These are phyloP conservation scores for Suhomyces wounanorum DNA, from an alignment of 1,139 yeast species.

Conservation along the genomic window DNA sequence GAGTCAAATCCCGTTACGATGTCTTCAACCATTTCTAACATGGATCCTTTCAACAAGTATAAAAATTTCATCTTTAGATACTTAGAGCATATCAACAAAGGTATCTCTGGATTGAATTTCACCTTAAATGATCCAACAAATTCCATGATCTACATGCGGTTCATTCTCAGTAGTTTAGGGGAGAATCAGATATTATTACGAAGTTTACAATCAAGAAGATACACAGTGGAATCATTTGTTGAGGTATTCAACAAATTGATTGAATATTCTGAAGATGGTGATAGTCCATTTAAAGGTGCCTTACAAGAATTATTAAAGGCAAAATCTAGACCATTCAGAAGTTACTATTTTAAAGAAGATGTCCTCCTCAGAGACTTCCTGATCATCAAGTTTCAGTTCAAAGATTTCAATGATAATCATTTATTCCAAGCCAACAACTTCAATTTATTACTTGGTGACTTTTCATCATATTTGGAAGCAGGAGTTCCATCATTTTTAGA, in stretches of 20 bases:
- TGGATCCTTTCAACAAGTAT: conserved; percentile 18
- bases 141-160: conserved; percentile 37
- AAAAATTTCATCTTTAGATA: conserved; percentile 30
- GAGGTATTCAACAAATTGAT: conserved; percentile 30
- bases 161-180: conserved; percentile 57
- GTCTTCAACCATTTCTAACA: conserved; percentile 10
- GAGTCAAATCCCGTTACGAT: conserved; percentile 3
- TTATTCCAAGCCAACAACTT: conserved; percentile 35
- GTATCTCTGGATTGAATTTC: conserved; percentile 21
- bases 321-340: conserved; percentile 39
- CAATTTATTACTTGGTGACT: conserved; percentile 38
- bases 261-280: conserved; percentile 13
- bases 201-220: conserved; percentile 35
- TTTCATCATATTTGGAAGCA: conserved; percentile 19
- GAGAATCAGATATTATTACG: conserved; percentile 45
- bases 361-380: conserved; percentile 60
- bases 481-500: conserved; percentile 34
- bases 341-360: conserved; percentile 64
- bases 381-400: conserved; percentile 53
- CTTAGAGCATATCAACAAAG: conserved; percentile 37
- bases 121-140: conserved; percentile 20
- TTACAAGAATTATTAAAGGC: conserved; percentile 15
- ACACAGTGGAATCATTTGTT: conserved; percentile 33
- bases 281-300: conserved; percentile 6
- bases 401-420: conserved; percentile 60